These are phyloP conservation scores for Aspergillus ellipticus DNA, from an alignment of 495 filamentous ascomycete species.

Conservation along the genomic window DNA sequence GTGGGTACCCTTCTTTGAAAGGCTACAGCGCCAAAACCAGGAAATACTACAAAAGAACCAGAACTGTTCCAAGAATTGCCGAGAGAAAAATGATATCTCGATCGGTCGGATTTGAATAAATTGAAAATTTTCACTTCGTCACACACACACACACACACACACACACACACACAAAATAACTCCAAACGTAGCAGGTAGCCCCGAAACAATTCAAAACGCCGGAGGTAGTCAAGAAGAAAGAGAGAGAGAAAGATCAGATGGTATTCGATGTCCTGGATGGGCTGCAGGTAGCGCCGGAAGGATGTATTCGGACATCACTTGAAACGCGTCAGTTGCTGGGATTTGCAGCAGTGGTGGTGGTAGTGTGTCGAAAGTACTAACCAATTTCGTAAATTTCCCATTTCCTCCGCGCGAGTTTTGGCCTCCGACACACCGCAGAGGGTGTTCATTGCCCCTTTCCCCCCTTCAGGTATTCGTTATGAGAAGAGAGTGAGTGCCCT, in stretches of 20 bases:
- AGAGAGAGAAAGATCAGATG: neutral
- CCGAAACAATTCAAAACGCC: neutral
- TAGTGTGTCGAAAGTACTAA: constrained; percentile 5
- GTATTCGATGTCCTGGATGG: neutral
- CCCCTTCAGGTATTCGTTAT: neutral
- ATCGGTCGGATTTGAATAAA: too few relatives aligned
- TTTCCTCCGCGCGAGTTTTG: constrained; percentile 19
- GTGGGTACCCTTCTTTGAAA: too few relatives aligned
- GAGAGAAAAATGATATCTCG: too few relatives aligned
- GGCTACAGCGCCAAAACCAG: too few relatives aligned
- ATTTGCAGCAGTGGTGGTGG: neutral
- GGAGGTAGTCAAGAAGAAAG: neutral
- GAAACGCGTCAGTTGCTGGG: neutral
- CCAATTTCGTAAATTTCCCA: constrained; percentile 20
- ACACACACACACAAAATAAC: too few relatives aligned
- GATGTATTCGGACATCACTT: neutral
- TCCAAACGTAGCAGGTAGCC: neutral
- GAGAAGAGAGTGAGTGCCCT: neutral
- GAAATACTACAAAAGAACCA: too few relatives aligned
- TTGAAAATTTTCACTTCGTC: too few relatives aligned
- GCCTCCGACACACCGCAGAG: neutral
- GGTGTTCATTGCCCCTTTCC: neutral
- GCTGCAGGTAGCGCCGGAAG: neutral
- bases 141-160: too few relatives aligned
- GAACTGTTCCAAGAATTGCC: too few relatives aligned